These are phyloP conservation scores for Lathyrus sativus DNA, from an alignment of 306 rosid species.

Conservation along the genomic window DNA sequence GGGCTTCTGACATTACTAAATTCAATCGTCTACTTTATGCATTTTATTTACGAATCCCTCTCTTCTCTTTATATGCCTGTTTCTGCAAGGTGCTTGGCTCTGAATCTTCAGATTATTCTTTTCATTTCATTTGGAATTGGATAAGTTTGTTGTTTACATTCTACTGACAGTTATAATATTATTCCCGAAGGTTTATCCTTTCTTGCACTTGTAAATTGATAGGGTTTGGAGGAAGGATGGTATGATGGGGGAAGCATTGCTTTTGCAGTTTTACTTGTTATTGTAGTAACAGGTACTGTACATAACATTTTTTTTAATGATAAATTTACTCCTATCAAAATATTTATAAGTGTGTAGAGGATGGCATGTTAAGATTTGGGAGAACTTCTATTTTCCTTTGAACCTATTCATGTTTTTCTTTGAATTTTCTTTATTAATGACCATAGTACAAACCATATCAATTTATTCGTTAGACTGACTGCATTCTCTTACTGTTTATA, in stretches of 20 bases:
- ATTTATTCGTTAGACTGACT: constrained; percentile 34
- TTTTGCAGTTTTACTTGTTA: constrained; percentile 86
- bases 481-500: constrained; percentile 15
- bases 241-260: constrained; percentile 95
- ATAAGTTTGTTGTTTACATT: constrained; percentile 23
- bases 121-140: constrained; percentile 11
- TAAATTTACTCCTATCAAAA: constrained; percentile 16
- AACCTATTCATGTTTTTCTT: constrained; percentile 6
- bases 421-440: constrained; percentile 17
- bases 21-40: constrained; percentile 4
- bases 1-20: constrained; percentile 12
- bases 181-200: constrained; percentile 20
- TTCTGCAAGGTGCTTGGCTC: constrained; percentile 26
- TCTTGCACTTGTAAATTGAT: constrained; percentile 35
- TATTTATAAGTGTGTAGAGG: constrained; percentile 4
- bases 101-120: constrained; percentile 32
- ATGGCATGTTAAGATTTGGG: constrained; percentile 17
- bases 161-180: constrained; percentile 10
- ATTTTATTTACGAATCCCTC: constrained; percentile 15
- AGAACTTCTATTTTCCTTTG: constrained; percentile 17
- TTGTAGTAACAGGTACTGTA: constrained; percentile 82
- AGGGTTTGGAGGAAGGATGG: constrained; percentile 93
- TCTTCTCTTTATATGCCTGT: constrained; percentile 13
- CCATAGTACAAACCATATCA: constrained; percentile 18
- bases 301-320: constrained; percentile 17